These are phyloP conservation scores for Heterobasidion annosum DNA, from an alignment of 1,284 basidiomycete genomes.

Conservation along the genomic window DNA sequence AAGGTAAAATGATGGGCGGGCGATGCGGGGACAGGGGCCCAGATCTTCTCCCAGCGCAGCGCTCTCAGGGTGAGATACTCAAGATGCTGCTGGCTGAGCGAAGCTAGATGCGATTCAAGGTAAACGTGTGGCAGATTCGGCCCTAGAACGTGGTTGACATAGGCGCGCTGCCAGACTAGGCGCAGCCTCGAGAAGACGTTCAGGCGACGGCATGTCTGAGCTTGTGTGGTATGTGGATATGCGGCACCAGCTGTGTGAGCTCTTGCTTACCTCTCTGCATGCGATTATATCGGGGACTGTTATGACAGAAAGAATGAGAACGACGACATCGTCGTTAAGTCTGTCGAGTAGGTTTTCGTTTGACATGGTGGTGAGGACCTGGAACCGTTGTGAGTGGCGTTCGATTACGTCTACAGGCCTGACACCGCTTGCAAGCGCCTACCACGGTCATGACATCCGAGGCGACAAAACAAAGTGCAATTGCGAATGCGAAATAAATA, in stretches of 20 bases:
- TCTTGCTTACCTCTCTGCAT: constrained; percentile 33
- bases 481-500: not conserved
- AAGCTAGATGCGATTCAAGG: constrained; percentile 20
- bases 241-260: not conserved
- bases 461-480: not conserved
- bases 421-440: not conserved
- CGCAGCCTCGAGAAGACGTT: not conserved
- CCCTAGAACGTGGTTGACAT: not conserved
- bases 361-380: not conserved
- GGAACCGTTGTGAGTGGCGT: not conserved
- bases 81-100: constrained; percentile 34
- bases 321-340: constrained; percentile 36
- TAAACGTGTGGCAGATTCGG: not conserved
- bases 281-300: constrained; percentile 36
- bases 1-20: constrained; percentile 10
- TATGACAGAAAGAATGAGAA: constrained; percentile 36
- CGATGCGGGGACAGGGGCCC: constrained; percentile 25
- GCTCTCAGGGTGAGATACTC: constrained; percentile 34
- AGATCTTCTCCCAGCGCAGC: constrained; percentile 34
- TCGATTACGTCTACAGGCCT: not conserved
- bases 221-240: not conserved
- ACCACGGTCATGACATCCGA: not conserved
- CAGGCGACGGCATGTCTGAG: not conserved
- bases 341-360: not conserved
- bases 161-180: not conserved